A percentile compares a stretch with the other conserved stretches of the same genome.
Conservation (phyloP, 805 yeast species). For the Danielozyma ontarioensis region DNA sequence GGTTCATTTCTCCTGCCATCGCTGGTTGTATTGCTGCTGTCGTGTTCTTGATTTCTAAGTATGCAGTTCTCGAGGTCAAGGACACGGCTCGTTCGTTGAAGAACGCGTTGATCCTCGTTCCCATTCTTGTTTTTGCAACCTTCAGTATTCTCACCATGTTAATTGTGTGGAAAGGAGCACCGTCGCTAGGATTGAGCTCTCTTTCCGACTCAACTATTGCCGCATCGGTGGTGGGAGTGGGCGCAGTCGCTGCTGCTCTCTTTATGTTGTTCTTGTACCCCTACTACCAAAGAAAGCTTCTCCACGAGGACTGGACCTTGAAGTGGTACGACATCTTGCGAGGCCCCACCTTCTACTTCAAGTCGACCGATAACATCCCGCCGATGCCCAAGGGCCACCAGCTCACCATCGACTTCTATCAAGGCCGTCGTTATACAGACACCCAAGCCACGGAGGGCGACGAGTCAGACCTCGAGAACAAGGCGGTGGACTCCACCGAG, state of each 20-base stretch:
- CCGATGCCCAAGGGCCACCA: conserved; percentile 59
- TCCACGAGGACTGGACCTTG: conserved; percentile 63
- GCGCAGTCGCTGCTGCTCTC: conserved; percentile 47
- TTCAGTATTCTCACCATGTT: conserved; percentile 66
- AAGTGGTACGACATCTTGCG: conserved; percentile 48
- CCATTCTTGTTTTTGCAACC: conserved; percentile 54
- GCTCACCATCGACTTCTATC: conserved; percentile 59
- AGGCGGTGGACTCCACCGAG: conserved; percentile 7
- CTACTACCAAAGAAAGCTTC: conserved; percentile 53
- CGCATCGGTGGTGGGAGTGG: conserved; percentile 63
- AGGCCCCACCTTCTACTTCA: conserved; percentile 57
- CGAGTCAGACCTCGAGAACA: conserved; percentile 9
- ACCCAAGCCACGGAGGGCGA: conserved; percentile 6
- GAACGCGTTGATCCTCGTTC: conserved; percentile 55
- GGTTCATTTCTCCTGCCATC: conserved; percentile 72
- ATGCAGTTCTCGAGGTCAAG: conserved; percentile 54
- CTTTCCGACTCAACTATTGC: conserved; percentile 48
- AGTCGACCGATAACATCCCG: conserved; percentile 52
- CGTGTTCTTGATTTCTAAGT: conserved; percentile 57
- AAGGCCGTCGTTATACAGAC: conserved; percentile 49
- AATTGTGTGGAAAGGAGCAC: conserved; percentile 79
- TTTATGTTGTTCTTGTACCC: conserved; percentile 57
- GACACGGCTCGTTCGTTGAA: conserved; percentile 37
- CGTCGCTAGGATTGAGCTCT: conserved; percentile 52
- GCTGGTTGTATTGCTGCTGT: conserved; percentile 62